phyloP scores from a whole-genome alignment of 2,329 filamentous ascomycete genomes.

The Paraconiothyrium sp. region DNA sequence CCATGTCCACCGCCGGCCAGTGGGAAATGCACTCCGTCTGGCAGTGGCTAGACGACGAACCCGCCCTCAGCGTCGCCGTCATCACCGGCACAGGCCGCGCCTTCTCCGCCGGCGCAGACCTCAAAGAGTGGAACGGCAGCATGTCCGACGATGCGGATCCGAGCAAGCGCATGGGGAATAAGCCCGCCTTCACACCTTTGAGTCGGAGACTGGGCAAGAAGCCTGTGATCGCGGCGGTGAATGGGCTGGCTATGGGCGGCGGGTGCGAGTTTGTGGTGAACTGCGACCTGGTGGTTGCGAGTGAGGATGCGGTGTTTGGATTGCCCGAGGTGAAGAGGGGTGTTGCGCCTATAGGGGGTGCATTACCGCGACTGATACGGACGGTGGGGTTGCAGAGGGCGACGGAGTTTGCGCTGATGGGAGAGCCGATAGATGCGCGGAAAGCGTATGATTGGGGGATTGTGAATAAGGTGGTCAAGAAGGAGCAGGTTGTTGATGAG shows the following conservation, averaged over 20 bases:
- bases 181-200: conserved; percentile 59
- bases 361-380: conserved; percentile 36
- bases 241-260: conserved; percentile 50
- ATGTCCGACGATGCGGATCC: conserved; percentile 30
- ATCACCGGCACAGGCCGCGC: conserved; percentile 60
- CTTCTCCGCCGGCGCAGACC: conserved; percentile 62
- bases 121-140: conserved; percentile 51
- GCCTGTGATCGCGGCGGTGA: conserved; percentile 65
- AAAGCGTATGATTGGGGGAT: conserved; percentile 36
- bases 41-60: conserved; percentile 60
- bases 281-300: conserved; percentile 39
- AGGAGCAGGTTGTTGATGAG: conserved; percentile 28
- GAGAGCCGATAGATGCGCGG: conserved; percentile 29
- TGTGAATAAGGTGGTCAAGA: conserved; percentile 33
- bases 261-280: conserved; percentile 39
- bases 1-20: conserved; percentile 42
- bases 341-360: conserved; percentile 34
- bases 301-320: conserved; percentile 32
- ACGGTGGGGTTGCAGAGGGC: conserved; percentile 39
- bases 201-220: conserved; percentile 65
- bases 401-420: conserved; percentile 37
- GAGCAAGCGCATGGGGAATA: conserved; percentile 40
- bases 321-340: conserved; percentile 42
- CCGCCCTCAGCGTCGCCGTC: conserved; percentile 51
- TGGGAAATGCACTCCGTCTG: conserved; percentile 58